Evolutionary conservation across 2,329 filamentous ascomycete genomes (phyloP), one percentile per base, ranked within the genome.

Genomic region (Alternaria infectoria): DNA sequence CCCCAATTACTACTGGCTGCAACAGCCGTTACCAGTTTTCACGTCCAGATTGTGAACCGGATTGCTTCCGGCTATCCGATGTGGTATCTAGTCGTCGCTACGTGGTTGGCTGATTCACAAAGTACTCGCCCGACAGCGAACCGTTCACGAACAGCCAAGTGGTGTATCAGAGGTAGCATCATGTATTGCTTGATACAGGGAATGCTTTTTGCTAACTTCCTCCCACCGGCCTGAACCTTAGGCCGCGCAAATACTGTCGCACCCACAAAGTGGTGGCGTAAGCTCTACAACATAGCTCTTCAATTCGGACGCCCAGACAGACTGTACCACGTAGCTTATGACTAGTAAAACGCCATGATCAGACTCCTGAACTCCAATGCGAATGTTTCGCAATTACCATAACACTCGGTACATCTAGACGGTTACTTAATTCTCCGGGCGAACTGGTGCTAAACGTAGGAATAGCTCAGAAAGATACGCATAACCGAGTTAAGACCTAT

Each of bases 41-140:
- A 99, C 76, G 91, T 97, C 25, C 96, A 99, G 80, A 96, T 99
- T 70, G 91, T 98, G 73, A 97, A 91, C 47, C 88, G 96, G 23
- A 86, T 99, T 15, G 91, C 93, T 2, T 97, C 94, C 0, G 95
- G 90, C 0, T 97, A 95, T 79, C 92, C 93, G 1, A 81, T 96
- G 17, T 97, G 93, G 93, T 96, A 97, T 77, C 90, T 91, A 85
- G 93, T 91, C 84, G 77, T 97, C 43, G 92, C 91, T 1, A 51
- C 55, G 58, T 74, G 73, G 68, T 61, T 77, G 17, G 61, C 59
- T 26, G 51, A 61, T 12, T 54, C 51, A 10, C 49, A 28, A 28
- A 50, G 17, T 5, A 54, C 25, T 19, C 23, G 8, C 26, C 21
- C 30, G 12, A 57, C 21, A 13, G 25, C 26, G 19, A 59, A 40